Evolutionary conservation across 192 early-diverging fungal genomes (phyloP).

Genomic region (Entomortierella chlamydospora): DNA sequence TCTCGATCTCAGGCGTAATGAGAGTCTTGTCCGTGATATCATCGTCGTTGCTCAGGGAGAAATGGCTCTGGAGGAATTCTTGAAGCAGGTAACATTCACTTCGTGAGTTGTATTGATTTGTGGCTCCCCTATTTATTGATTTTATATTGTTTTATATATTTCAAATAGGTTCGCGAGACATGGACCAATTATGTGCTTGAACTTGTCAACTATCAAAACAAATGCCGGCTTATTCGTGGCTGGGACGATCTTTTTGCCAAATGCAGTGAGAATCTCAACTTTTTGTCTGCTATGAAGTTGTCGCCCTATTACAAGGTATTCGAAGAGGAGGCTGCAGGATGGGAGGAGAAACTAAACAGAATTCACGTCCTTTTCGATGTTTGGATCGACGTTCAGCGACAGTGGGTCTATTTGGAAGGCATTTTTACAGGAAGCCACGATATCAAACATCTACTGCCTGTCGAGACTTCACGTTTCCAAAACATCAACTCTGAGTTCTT

Average conservation of each 20-base stretch:
- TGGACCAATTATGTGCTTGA: slow-evolving; percentile 96
- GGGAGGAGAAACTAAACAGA: slow-evolving; percentile 98
- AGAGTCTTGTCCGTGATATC: slow-evolving; percentile 87
- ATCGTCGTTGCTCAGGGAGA: slow-evolving; percentile 96
- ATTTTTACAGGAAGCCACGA: slow-evolving; percentile 97
- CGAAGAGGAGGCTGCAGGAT: slow-evolving; percentile 93
- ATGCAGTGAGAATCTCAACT: slow-evolving; percentile 94
- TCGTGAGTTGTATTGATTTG: not conserved
- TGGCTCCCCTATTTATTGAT: not conserved
- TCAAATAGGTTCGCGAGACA: slow-evolving; percentile 73
- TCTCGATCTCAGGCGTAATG: slow-evolving; percentile 89
- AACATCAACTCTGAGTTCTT: slow-evolving; percentile 99
- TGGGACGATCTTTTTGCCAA: slow-evolving; percentile 99
- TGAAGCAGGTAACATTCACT: slow-evolving; percentile 71
- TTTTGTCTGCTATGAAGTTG: slow-evolving; percentile 95
- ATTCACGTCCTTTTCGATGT: slow-evolving; percentile 97
- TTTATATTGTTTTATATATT: not conserved
- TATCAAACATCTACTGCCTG: slow-evolving; percentile 96
- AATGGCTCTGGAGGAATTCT: slow-evolving; percentile 99
- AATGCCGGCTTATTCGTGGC: slow-evolving; percentile 94
- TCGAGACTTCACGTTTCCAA: slow-evolving; percentile 95
- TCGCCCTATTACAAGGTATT: slow-evolving; percentile 99
- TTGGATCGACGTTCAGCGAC: slow-evolving; percentile 99
- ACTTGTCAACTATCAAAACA: slow-evolving; percentile 97
- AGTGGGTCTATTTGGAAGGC: slow-evolving; percentile 99